Conservation (phyloP, 495 filamentous ascomycete species). For the Melanomma pulvis-pyrius region DNA sequence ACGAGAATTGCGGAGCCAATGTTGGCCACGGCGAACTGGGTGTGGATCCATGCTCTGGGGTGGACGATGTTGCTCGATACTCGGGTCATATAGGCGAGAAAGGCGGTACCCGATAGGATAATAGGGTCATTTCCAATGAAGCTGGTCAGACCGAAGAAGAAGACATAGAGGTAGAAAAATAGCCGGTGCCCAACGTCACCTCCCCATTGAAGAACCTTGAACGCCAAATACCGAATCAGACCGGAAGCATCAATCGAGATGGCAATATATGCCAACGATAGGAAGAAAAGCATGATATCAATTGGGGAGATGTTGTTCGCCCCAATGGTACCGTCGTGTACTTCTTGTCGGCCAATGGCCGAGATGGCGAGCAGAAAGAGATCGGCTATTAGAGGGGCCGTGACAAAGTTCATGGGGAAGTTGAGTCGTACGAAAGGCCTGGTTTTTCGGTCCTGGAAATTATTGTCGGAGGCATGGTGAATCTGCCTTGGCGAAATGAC, state of each 20-base stretch:
- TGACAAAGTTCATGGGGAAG: constrained; percentile 68
- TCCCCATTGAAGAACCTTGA: constrained; percentile 66
- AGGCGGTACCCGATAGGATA: constrained; percentile 68
- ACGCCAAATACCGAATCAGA: constrained; percentile 65
- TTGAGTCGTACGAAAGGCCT: constrained; percentile 49
- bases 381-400: constrained; percentile 65
- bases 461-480: background rate
- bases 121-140: constrained; percentile 73
- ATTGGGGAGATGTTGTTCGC: constrained; percentile 62
- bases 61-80: constrained; percentile 69
- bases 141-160: constrained; percentile 66
- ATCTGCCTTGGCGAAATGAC: constrained; percentile 52
- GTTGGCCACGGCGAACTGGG: constrained; percentile 69
- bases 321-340: constrained; percentile 64
- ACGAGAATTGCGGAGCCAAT: constrained; percentile 70
- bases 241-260: constrained; percentile 74
- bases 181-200: constrained; percentile 63
- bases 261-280: constrained; percentile 72
- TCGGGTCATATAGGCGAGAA: constrained; percentile 71
- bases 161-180: constrained; percentile 68
- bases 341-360: constrained; percentile 63
- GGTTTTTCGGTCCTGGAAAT: constrained; percentile 23
- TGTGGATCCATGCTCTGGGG: constrained; percentile 67
- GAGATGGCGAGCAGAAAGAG: constrained; percentile 65
- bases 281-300: constrained; percentile 70